A percentile compares a stretch with the other conserved stretches of the same genome.
Conservation (phyloP, 192 early-diverging fungal species). For the Geranomyces variabilis region DNA sequence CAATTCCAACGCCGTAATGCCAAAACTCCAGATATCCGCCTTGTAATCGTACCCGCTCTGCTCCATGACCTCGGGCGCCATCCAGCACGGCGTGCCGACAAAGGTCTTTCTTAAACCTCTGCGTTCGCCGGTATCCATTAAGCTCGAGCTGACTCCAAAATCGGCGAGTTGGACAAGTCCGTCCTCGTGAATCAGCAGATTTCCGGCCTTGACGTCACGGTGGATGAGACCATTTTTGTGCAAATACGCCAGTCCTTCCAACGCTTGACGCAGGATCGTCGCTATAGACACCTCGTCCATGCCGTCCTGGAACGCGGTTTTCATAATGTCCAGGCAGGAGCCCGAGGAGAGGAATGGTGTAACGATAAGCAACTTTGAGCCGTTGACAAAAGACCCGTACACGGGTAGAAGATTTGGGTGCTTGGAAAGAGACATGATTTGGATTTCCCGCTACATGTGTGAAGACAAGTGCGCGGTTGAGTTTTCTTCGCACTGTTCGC, state of each 20-base stretch:
- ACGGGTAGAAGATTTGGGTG: constrained; percentile 84
- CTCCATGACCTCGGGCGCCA: constrained; percentile 83
- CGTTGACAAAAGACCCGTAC: constrained; percentile 81
- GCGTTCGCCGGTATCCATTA: constrained; percentile 59
- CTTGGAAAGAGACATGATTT: constrained; percentile 85
- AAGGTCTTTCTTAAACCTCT: constrained; percentile 61
- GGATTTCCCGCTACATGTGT: constrained; percentile 66
- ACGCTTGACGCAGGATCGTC: constrained; percentile 76
- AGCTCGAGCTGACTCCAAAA: constrained; percentile 57
- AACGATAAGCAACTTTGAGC: constrained; percentile 80
- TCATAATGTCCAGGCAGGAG: constrained; percentile 89
- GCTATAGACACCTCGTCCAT: constrained; percentile 80
- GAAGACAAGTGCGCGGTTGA: background rate
- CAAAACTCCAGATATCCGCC: constrained; percentile 92
- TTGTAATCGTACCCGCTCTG: constrained; percentile 87
- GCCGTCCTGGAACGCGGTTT: constrained; percentile 78
- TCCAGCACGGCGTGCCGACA: constrained; percentile 70
- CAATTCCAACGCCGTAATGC: constrained; percentile 83
- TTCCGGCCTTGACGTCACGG: constrained; percentile 73
- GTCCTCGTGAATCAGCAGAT: constrained; percentile 63
- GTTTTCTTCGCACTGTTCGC: too few relatives aligned
- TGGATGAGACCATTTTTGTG: constrained; percentile 69
- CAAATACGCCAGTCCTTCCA: constrained; percentile 68
- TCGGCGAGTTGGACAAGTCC: constrained; percentile 68
- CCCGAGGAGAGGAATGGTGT: constrained; percentile 75